Evolutionary conservation across 768 basidiomycete genomes (phyloP).

Genomic region (Clitopilus hobsonii): DNA sequence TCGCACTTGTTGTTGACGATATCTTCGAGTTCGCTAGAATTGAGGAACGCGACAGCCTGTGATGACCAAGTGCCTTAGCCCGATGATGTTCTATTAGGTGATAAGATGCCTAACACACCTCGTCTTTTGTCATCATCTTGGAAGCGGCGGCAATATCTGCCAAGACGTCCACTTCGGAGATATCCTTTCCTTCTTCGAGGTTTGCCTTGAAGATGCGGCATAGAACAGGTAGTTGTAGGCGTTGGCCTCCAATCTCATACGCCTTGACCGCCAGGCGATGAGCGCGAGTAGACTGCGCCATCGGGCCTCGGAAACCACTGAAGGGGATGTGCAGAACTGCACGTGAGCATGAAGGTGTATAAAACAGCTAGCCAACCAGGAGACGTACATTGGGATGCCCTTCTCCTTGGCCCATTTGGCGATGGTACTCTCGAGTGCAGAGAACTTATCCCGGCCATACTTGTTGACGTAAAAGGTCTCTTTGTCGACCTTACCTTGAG

Average conservation of each 20-base stretch:
- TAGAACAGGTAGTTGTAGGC: conserved; percentile 52
- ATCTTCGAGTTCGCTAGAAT: conserved; percentile 58
- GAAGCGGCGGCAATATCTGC: conserved; percentile 50
- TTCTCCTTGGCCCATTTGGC: conserved; percentile 51
- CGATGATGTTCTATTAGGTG: background rate
- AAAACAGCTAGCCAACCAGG: conserved; percentile 1
- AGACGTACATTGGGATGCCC: conserved; percentile 52
- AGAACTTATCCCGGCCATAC: conserved; percentile 49
- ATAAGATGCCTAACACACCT: conserved; percentile 38
- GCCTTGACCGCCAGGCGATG: conserved; percentile 74
- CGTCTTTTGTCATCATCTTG: conserved; percentile 52
- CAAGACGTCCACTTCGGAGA: conserved; percentile 54
- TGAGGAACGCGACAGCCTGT: conserved; percentile 61
- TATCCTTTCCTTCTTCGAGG: conserved; percentile 61
- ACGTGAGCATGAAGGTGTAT: conserved; percentile 2
- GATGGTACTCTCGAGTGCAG: conserved; percentile 35
- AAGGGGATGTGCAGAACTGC: background rate
- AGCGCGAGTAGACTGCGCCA: conserved; percentile 63
- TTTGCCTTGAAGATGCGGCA: conserved; percentile 61
- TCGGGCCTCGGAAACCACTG: conserved; percentile 55
- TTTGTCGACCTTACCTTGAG: conserved; percentile 28
- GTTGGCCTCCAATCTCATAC: conserved; percentile 54
- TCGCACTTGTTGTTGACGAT: conserved; percentile 62
- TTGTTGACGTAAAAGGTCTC: conserved; percentile 37
- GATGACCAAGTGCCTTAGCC: conserved; percentile 8